phyloP scores from a whole-genome alignment of 805 yeast species.

The Candida jianshihensis region DNA sequence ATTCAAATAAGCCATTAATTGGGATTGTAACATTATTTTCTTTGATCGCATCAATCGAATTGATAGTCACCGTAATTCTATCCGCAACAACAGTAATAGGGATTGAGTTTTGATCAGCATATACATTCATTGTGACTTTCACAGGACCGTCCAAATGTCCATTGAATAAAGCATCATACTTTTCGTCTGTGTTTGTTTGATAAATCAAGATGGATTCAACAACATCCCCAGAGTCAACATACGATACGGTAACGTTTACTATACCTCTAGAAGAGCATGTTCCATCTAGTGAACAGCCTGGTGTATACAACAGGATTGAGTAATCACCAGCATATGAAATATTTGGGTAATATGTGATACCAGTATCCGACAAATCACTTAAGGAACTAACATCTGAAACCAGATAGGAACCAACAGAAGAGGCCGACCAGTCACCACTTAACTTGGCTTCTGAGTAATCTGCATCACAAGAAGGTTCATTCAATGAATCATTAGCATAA shows the following conservation, averaged over 20 bases:
- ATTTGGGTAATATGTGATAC: slow-evolving; percentile 57
- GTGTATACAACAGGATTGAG: slow-evolving; percentile 68
- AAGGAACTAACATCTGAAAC: slow-evolving; percentile 26
- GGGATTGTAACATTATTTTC: slow-evolving; percentile 30
- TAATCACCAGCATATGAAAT: slow-evolving; percentile 71
- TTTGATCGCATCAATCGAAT: slow-evolving; percentile 35
- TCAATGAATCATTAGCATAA: slow-evolving; percentile 70
- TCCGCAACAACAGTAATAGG: slow-evolving; percentile 64
- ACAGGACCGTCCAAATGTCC: slow-evolving; percentile 57
- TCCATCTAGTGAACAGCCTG: slow-evolving; percentile 69
- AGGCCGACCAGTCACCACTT: slow-evolving; percentile 24
- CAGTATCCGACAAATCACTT: slow-evolving; percentile 25
- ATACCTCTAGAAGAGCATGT: slow-evolving; percentile 69
- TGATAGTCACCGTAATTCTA: slow-evolving; percentile 44
- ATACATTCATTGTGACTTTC: slow-evolving; percentile 35
- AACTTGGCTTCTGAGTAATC: slow-evolving; percentile 23
- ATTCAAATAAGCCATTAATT: slow-evolving; percentile 80
- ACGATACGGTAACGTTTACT: slow-evolving; percentile 65
- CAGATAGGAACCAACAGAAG: slow-evolving; percentile 29
- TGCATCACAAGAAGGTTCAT: slow-evolving; percentile 53
- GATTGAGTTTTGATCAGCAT: too few relatives aligned
- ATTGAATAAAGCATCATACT: slow-evolving; percentile 69
- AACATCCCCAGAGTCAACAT: slow-evolving; percentile 30
- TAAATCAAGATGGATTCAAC: slow-evolving; percentile 44
- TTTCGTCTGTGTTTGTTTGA: slow-evolving; percentile 74